These are phyloP conservation scores for Termitomyces sp. DNA, from an alignment of 768 basidiomycete genomes.

Conservation along the genomic window DNA sequence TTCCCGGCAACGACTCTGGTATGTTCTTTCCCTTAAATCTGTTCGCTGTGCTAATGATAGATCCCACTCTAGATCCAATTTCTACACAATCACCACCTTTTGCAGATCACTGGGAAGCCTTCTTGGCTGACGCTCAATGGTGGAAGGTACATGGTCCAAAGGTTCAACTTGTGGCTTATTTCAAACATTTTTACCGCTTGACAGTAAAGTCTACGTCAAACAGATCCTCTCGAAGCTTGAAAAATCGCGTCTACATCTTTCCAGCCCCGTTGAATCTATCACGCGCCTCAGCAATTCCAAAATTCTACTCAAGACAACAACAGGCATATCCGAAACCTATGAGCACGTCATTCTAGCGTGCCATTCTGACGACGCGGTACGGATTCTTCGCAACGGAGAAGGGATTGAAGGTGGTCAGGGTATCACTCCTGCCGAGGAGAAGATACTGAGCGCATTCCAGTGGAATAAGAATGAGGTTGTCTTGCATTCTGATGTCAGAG, in stretches of 20 bases:
- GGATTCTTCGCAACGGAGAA: constrained; percentile 47
- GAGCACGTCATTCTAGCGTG: constrained; percentile 75
- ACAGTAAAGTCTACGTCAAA: constrained; percentile 64
- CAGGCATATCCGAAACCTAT: constrained; percentile 44
- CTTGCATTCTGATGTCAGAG: constrained; percentile 60
- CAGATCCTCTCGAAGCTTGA: constrained; percentile 57
- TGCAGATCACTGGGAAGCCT: constrained; percentile 69
- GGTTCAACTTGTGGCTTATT: neutral
- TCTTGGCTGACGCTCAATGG: constrained; percentile 71
- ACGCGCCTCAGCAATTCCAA: constrained; percentile 17
- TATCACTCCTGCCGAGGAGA: constrained; percentile 48
- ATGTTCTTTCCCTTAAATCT: constrained; percentile 9
- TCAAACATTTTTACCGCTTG: neutral
- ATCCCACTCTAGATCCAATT: constrained; percentile 49
- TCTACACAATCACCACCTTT: constrained; percentile 70
- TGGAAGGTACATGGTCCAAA: constrained; percentile 50
- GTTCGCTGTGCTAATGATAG: neutral
- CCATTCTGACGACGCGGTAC: constrained; percentile 64
- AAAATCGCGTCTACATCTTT: constrained; percentile 50
- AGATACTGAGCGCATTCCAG: constrained; percentile 52
- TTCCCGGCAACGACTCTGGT: constrained; percentile 71
- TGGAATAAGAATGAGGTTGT: constrained; percentile 71
- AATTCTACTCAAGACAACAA: constrained; percentile 44
- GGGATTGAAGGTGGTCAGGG: constrained; percentile 21
- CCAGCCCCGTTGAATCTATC: constrained; percentile 50